Evolutionary conservation across 495 filamentous ascomycete species (phyloP).

Genomic region (Friedmanniomyces simplex): DNA sequence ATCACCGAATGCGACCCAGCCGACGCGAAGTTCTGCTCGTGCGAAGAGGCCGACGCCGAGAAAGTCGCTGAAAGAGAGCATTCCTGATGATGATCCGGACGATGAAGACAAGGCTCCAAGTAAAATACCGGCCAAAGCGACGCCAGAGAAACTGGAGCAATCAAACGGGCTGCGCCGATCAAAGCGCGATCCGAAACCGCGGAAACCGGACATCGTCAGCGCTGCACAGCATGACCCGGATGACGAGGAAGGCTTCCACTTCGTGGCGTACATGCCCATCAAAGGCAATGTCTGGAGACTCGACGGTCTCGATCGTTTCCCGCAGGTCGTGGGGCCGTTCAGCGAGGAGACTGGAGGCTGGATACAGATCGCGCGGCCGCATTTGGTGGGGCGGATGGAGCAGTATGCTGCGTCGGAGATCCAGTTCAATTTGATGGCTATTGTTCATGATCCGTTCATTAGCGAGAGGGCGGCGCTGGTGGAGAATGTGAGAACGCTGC

Average conservation of each 20-base stretch:
- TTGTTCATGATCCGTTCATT: constrained; percentile 44
- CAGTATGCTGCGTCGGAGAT: constrained; percentile 45
- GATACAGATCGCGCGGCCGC: constrained; percentile 35
- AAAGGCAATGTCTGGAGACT: constrained; percentile 73
- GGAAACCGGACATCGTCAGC: background rate
- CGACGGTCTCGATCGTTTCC: constrained; percentile 71
- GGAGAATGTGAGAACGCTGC: constrained; percentile 37
- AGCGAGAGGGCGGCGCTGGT: constrained; percentile 36
- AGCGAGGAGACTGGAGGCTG: constrained; percentile 36
- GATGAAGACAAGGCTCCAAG: background rate
- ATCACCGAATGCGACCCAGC: background rate
- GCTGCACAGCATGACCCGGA: constrained; percentile 32
- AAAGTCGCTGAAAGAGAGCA: background rate
- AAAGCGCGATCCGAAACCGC: constrained; percentile 15
- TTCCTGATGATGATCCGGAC: background rate
- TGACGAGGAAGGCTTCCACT: constrained; percentile 60
- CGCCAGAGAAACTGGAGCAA: background rate
- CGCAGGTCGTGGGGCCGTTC: constrained; percentile 55
- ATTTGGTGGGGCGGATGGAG: constrained; percentile 39
- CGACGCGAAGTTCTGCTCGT: background rate
- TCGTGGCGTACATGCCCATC: constrained; percentile 78
- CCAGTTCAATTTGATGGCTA: constrained; percentile 46
- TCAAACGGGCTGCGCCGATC: constrained; percentile 8
- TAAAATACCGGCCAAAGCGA: background rate
- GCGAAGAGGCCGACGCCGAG: constrained; percentile 22